Evolutionary conservation across 306 rosid species (phyloP), one percentile per base, ranked within the genome.

Genomic region (Vachellia collinsii): DNA sequence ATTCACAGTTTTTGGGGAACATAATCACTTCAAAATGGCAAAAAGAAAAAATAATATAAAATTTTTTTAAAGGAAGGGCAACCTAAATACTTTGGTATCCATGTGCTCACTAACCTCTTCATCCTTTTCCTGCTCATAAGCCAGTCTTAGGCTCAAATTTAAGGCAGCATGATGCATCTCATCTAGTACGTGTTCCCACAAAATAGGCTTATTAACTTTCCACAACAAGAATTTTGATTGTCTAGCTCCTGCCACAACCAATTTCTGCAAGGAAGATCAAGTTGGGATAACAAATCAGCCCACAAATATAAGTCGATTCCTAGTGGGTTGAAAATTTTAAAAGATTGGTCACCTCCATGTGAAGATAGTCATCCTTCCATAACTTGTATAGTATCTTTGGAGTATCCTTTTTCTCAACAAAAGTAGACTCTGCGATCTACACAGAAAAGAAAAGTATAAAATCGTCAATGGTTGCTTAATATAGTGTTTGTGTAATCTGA

Each of bases 91-190:
- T 44, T 43, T 22, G 22, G 22, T 43, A 44, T 43, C 56, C 29
- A 43, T 43, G 12, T 44, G 39, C 54, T 70, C 1, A 77, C 91
- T 50, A 8, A 93, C 99, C 96, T 91, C 99, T 69, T 82, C 87
- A 62, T 83, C 82, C 74, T 89, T 85, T 78, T 91, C 94, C 64
- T 75, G 83, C 88, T 93, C 96, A 63, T 80, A 83, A 75, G 88
- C 87, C 67, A 82, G 77, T 83, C 96, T 86, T 62, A 72, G 82
- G 83, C 85, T 84, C 89, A 95, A 86, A 87, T 95, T 95, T 85
- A 89, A 86, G 70, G 98, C 96, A n/a, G 97, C 94, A 42, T 93
- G 96, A 83, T 87, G 86, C 96, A 95, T 89, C 92, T 95, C 98
- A 76, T 91, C 98, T 46, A 93, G 86, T 58, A 89, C 95, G 81